Conservation (phyloP, 2,329 filamentous ascomycete species). For the Ascochyta lentis region DNA sequence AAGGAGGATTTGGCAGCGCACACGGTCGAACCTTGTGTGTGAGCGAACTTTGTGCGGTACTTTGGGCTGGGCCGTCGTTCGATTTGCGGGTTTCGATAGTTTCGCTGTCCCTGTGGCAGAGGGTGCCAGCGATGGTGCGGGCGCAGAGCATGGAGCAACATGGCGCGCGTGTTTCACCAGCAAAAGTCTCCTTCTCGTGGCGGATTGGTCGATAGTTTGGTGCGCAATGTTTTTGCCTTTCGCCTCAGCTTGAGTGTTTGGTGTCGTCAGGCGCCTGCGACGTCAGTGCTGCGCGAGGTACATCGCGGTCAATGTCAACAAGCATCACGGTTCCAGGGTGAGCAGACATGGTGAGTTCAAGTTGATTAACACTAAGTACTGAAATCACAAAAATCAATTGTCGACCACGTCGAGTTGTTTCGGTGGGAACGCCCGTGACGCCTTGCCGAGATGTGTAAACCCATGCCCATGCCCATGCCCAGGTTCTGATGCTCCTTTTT, state of each 20-base stretch:
- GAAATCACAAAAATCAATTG: slow-evolving; percentile 1
- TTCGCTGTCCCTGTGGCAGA: neutral
- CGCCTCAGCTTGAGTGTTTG: slow-evolving; percentile 2
- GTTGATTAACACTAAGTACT: slow-evolving; percentile 17
- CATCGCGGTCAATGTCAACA: neutral
- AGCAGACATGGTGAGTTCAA: neutral
- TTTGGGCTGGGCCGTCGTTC: neutral
- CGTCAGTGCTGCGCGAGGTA: neutral
- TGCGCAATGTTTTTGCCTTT: neutral
- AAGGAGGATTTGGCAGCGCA: no score
- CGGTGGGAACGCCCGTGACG: slow-evolving; percentile 13
- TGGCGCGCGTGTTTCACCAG: slow-evolving; percentile 12
- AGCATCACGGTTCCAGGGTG: neutral
- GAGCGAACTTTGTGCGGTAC: no score
- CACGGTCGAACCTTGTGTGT: no score
- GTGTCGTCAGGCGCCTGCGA: neutral
- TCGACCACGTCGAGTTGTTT: slow-evolving; percentile 9
- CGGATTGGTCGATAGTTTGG: slow-evolving; percentile 7
- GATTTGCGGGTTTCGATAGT: slow-evolving; percentile 5
- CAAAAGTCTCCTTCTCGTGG: slow-evolving; percentile 7
- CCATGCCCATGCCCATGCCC: slow-evolving; percentile 8
- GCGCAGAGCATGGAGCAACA: slow-evolving; percentile 5
- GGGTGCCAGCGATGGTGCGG: neutral
- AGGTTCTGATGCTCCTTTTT: slow-evolving; percentile 21
- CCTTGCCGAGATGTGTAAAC: slow-evolving; percentile 7